Conservation (phyloP, 2,329 filamentous ascomycete species). For the Diaporthe amygdali region DNA sequence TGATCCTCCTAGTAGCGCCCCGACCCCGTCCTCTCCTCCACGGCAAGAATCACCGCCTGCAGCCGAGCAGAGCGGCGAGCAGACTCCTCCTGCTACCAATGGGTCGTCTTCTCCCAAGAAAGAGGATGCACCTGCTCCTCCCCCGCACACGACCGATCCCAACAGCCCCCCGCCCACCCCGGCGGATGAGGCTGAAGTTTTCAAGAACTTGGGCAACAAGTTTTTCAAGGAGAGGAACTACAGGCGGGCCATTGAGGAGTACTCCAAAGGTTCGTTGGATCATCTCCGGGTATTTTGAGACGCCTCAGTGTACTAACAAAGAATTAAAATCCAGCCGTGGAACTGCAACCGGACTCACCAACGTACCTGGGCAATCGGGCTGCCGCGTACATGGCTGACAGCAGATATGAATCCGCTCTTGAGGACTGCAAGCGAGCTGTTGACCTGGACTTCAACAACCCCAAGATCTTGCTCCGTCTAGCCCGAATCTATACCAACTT, state of each 20-base stretch:
- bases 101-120: constrained; percentile 45
- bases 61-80: constrained; percentile 46
- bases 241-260: constrained; percentile 85
- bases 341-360: constrained; percentile 81
- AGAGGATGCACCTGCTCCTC: constrained; percentile 67
- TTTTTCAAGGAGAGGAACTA: constrained; percentile 97
- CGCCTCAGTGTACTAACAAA: constrained; percentile 14
- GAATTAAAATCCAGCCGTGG: constrained; percentile 69
- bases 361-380: constrained; percentile 96
- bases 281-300: constrained; percentile 23
- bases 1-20: constrained; percentile 59
- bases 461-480: constrained; percentile 86
- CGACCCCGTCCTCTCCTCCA: constrained; percentile 59
- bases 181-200: constrained; percentile 82
- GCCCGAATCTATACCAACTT: constrained; percentile 89
- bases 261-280: constrained; percentile 77
- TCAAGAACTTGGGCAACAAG: constrained; percentile 93
- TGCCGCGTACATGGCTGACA: constrained; percentile 89
- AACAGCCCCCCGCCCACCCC: constrained; percentile 60
- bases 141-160: constrained; percentile 72
- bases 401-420: constrained; percentile 78
- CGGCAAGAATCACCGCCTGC: constrained; percentile 47
- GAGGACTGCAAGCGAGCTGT: constrained; percentile 86
- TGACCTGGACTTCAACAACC: constrained; percentile 82
- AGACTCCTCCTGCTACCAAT: constrained; percentile 60